phyloP scores from a whole-genome alignment of 495 filamentous ascomycete species.

The Xylaria venustula region DNA sequence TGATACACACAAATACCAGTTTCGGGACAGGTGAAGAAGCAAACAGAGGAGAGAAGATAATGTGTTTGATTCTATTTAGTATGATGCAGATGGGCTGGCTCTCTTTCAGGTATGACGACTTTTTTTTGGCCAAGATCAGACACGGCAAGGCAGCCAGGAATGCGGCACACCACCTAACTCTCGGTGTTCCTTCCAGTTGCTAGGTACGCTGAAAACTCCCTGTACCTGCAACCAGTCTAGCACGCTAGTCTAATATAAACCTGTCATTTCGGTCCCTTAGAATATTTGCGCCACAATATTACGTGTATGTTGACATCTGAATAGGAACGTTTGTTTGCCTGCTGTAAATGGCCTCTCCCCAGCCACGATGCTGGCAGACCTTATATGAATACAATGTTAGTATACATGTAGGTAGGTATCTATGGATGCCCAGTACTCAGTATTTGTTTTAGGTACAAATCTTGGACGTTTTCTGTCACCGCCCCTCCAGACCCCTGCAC shows the following conservation, averaged over 20 bases:
- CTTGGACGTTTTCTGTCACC: too few species aligned
- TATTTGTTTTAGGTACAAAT: too few species aligned
- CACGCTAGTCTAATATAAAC: too few species aligned
- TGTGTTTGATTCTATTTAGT: not conserved
- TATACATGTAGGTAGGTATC: too few species aligned
- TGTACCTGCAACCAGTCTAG: too few species aligned
- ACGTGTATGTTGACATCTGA: not conserved
- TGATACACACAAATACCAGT: too few species aligned
- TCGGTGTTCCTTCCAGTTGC: not conserved
- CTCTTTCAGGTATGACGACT: constrained; percentile 8
- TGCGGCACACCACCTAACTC: not conserved
- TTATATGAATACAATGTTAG: too few species aligned
- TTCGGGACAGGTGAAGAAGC: not conserved
- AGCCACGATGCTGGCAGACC: not conserved
- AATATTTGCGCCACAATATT: not conserved
- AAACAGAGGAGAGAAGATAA: not conserved
- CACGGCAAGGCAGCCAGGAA: constrained; percentile 7
- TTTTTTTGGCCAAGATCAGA: constrained; percentile 10
- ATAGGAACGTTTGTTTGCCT: too few species aligned
- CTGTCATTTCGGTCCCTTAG: not conserved
- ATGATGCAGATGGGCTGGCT: not conserved
- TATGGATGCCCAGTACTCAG: too few species aligned
- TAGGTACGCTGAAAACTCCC: too few species aligned
- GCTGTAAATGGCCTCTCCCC: not conserved
- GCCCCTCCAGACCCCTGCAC: too few species aligned